A percentile compares a stretch with the other conserved stretches of the same genome.
These are phyloP conservation scores for Cryptococcus sp. DNA, from an alignment of 1,284 basidiomycete species.

Conservation along the genomic window DNA sequence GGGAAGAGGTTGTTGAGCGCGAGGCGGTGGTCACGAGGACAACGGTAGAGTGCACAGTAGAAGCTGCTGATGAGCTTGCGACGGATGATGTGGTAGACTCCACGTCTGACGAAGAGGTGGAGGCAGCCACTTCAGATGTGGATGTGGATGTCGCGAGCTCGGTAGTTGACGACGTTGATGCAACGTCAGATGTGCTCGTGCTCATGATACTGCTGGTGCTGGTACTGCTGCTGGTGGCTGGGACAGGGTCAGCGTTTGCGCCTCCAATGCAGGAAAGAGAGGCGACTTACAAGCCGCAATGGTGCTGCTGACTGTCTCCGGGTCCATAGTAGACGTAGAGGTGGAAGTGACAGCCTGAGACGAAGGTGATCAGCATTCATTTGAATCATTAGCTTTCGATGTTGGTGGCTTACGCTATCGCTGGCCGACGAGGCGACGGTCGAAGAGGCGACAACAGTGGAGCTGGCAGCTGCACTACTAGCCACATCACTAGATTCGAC, in stretches of 20 bases:
- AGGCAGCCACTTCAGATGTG: background rate
- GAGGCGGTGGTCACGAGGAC: constrained; percentile 26
- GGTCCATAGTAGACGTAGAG: background rate
- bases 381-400: background rate
- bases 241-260: background rate
- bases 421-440: constrained; percentile 6
- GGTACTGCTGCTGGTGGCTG: background rate
- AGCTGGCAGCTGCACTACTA: constrained; percentile 6
- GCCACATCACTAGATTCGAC: constrained; percentile 1
- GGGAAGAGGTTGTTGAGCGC: constrained; percentile 9
- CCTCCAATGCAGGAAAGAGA: background rate
- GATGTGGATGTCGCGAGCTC: constrained; percentile 1
- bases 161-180: background rate
- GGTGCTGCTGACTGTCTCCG: background rate
- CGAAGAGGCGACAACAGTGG: constrained; percentile 4
- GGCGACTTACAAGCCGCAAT: background rate
- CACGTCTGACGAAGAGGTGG: constrained; percentile 8
- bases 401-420: background rate
- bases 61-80: constrained; percentile 2
- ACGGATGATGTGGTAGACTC: constrained; percentile 6
- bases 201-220: background rate
- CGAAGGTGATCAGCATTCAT: background rate
- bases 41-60: constrained; percentile 20
- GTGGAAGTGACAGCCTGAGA: background rate
- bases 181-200: background rate